phyloP scores from a whole-genome alignment of 345 rosid species.

The Streptanthus diversifolius region DNA sequence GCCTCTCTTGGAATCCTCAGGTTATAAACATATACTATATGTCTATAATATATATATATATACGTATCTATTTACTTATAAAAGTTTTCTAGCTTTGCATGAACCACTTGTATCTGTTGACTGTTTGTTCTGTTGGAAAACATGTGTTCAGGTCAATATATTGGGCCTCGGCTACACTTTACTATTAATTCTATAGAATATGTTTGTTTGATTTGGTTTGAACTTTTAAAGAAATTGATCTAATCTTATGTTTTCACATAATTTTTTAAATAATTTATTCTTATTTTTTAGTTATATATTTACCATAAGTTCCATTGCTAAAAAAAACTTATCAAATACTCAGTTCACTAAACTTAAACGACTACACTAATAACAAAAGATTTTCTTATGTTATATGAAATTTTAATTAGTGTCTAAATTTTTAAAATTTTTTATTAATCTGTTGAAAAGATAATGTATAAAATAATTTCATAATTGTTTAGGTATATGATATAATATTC shows the following conservation, averaged over 20 bases:
- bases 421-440: neutral
- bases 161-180: neutral
- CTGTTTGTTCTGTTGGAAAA: neutral
- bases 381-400: neutral
- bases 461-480: too few relatives aligned
- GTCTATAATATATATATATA: neutral
- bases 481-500: too few relatives aligned
- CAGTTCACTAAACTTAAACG: neutral
- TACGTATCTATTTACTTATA: neutral
- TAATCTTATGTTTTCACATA: neutral
- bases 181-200: neutral
- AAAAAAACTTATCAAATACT: neutral
- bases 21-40: conserved; percentile 27
- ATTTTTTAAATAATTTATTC: neutral
- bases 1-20: conserved; percentile 89
- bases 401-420: neutral
- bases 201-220: neutral
- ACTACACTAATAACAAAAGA: neutral
- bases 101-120: neutral
- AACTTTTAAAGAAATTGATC: neutral
- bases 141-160: conserved; percentile 1
- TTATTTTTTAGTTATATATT: neutral
- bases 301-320: neutral
- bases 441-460: too few relatives aligned
- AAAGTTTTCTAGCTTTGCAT: neutral